Base-by-base conservation (phyloP, 768 basidiomycete genomes). In the Phaffia tasmanica region DNA sequence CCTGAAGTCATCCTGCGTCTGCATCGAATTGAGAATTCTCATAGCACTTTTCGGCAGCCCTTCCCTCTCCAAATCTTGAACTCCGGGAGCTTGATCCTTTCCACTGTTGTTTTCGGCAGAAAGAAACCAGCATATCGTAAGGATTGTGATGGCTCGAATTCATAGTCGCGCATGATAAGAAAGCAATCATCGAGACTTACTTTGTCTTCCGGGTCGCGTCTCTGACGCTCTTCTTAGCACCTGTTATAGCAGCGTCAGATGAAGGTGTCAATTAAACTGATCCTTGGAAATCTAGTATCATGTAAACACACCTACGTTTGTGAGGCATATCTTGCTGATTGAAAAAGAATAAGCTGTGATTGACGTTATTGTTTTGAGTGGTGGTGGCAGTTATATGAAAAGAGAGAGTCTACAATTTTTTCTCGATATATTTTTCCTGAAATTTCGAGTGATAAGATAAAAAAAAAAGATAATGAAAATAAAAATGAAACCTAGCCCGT, bases 11-110 rank as follows among this genome's bases (percentile, higher is more conserved):
- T 57, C 62, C 57, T 62, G 56, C 14, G 58, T 54, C 46, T 64
- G 30, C n/a, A 58, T 58, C 8, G 56, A 53, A 35, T 64, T 63
- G 23, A 69, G 48, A 48, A 69, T 51, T 16, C 67, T 49, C 62
- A 69, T 51, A 0, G 67, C 67, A 27, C 48, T 47, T 57, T 69
- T 69, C 56, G 67, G 67, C 9, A 57, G 25, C 3, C 64, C 62
- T 16, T 63, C 67, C 32, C 63, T 47, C 8, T 64, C 67, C 16
- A 42, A 32, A 8, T 62, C 61, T 49, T 62, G 46, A 21, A 29
- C 35, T 49, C 53, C 53, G 14, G 61, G 61, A 53, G 50, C 61
- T 51, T 51, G 61, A 29, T 62, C 61, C 2, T 19, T 62, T 21
- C 61, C 61, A 19, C 49, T 62, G 27, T 27, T 25, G 57, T 11